These are phyloP conservation scores for Quercus robur DNA, from an alignment of 306 rosid genomes.

Conservation along the genomic window DNA sequence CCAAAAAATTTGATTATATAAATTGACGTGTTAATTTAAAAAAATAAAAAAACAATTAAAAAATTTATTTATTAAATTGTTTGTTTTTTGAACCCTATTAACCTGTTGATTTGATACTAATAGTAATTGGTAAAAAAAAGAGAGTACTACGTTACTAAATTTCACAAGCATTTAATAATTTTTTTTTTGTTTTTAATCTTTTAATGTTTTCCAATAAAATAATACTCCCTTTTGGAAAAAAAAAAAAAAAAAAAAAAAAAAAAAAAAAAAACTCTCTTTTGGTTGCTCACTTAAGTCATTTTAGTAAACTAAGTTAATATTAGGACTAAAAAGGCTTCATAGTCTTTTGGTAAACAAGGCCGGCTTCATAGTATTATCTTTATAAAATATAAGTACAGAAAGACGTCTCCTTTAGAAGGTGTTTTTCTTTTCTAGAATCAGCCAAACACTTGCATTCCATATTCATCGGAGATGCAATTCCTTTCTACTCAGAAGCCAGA, in stretches of 20 bases:
- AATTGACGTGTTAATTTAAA: too few species aligned
- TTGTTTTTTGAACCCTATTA: too few species aligned
- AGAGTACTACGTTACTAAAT: too few species aligned
- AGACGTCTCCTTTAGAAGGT: not conserved
- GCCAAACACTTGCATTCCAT: not conserved
- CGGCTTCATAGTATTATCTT: not conserved
- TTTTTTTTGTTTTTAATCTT: not conserved
- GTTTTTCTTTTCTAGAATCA: not conserved
- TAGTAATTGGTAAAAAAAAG: too few species aligned
- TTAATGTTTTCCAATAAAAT: not conserved
- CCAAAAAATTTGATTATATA: too few species aligned
- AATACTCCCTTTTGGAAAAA: not conserved
- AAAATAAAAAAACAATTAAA: too few species aligned
- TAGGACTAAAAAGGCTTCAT: not conserved
- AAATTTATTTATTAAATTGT: too few species aligned
- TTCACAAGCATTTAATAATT: not conserved
- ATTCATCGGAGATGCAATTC: not conserved
- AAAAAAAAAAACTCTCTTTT: too few species aligned
- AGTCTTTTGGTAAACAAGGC: not conserved
- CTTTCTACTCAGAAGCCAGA: constrained; percentile 6
- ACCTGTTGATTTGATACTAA: too few species aligned
- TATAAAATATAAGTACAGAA: not conserved
- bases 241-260: too few species aligned
- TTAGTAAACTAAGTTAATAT: too few species aligned
- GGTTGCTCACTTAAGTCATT: not conserved